Evolutionary conservation across 2,329 filamentous ascomycete genomes (phyloP), one percentile per base, ranked within the genome.

Genomic region (Colletotrichum gigasporum): DNA sequence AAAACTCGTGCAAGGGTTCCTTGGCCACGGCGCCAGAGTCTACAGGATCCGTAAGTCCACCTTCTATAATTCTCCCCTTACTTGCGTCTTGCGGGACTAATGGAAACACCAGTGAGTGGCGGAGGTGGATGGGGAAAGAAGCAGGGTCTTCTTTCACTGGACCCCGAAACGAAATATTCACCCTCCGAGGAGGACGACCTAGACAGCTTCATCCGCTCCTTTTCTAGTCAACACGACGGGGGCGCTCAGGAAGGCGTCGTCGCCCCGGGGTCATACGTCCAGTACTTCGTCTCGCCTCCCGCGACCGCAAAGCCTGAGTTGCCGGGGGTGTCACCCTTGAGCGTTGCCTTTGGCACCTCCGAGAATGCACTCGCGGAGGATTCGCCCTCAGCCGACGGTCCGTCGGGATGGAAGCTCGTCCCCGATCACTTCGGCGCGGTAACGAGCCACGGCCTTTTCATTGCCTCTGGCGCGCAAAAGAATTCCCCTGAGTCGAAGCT

Each of bases 71-170:
- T 16, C 16, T 16, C 20, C 10, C 14, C 10, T 32, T 57, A 8
- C 37, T 20, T 42, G 16, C 20, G 9, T 30, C 24, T 18, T 70
- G 5, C 11, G 44, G 3, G n/a, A 30, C 56, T 52, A 52, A 45
- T 67, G 47, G 11, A 12, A 42, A 28, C 30, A 55, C 76, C 81
- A 84, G 86, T 94, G 67, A 94, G 91, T 71, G 93, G 93, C 4
- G 93, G 93, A 45, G 93, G 93, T 41, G 93, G 93, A 18, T 96
- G 93, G 93, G 93, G 93, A 14, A 82, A 86, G 59, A 96, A 95
- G 74, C 88, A 91, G 70, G 93, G 93, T 0, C 79, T 96, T 0
- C 79, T 96, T 3, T 93, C 92, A 5, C 82, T 96, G 4, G 92
- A 96, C 71, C 91, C 93, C 3, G 85, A 92, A 68, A 83, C 80